Evolutionary conservation across 345 rosid species (phyloP).

Genomic region (Heritiera fomes): DNA sequence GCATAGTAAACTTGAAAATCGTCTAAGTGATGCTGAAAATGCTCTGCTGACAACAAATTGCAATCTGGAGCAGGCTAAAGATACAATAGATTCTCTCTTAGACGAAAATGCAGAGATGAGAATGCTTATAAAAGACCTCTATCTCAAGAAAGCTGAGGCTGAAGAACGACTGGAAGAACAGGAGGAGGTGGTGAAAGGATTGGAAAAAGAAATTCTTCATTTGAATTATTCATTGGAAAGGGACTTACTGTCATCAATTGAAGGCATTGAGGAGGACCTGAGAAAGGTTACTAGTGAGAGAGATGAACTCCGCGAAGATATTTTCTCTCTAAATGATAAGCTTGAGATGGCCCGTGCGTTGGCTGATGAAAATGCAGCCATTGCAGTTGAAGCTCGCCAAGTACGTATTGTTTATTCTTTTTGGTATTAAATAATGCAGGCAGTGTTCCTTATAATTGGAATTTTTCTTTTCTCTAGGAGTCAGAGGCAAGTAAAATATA

Average conservation of each 20-base stretch:
- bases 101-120: constrained; percentile 74
- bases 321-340: constrained; percentile 56
- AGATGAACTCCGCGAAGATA: constrained; percentile 61
- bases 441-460: background rate
- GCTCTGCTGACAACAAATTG: constrained; percentile 49
- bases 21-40: constrained; percentile 50
- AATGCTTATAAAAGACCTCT: constrained; percentile 62
- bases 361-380: constrained; percentile 91
- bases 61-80: constrained; percentile 60
- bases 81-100: constrained; percentile 48
- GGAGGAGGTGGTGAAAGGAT: constrained; percentile 58
- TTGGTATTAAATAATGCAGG: background rate
- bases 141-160: constrained; percentile 58
- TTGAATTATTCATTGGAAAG: constrained; percentile 54
- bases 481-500: constrained; percentile 70
- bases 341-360: constrained; percentile 65
- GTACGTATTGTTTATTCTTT: constrained; percentile 32
- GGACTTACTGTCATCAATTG: constrained; percentile 45
- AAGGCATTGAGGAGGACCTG: constrained; percentile 55
- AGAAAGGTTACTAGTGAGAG: constrained; percentile 48
- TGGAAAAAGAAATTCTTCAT: constrained; percentile 80
- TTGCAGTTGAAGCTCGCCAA: constrained; percentile 80
- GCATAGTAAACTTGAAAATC: constrained; percentile 52
- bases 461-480: constrained; percentile 44
- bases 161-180: constrained; percentile 76